Evolutionary conservation across 2,329 filamentous ascomycete species (phyloP), one percentile per base, ranked within the genome.

Genomic region (Trichoderma asperellum): DNA sequence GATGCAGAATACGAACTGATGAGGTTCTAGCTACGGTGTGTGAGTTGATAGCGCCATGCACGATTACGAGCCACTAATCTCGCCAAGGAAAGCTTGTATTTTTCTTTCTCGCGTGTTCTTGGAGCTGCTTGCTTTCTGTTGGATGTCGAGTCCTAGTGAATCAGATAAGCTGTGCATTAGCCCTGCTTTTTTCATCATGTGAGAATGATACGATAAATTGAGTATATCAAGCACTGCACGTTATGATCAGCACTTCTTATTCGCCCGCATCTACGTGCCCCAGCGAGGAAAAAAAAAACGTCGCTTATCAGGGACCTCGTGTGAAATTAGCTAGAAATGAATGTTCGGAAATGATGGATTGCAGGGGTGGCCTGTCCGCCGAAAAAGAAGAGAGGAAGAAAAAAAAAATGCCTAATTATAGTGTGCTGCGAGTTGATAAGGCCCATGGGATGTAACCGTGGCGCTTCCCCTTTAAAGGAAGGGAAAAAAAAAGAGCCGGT

Each of bases 341-440:
- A 49, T 55, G 18, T 7, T 52, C 35, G 62, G 61, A 64, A 64
- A 64, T 65, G 52, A 65, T 55, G 14, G 49, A 65, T 37, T 60
- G 40, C 52, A 65, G 27, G 52, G 35, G 62, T 49, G 47, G 24
- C 47, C 43, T 43, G 37, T 56, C 52, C 52, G 52, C 62, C 49
- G 10, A 52, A 64, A 40, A 64, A 55, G n/a, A 49, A 21, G n/a
- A 32, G 32, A 32, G 7, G 32, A 32, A 8, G 10, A 49, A 43
- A 43, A 43, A 43, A n/a, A n/a, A 43, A 18, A 43, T 16, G 16
- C 40, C 8, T 43, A n/a, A 43, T 43, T 43, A 43, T 43, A 43
- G 16, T 43, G 34, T 35, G 34, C 34, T 11, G 34, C 34, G 12
- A 40, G 37, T 40, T 49, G 47, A 43, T 49, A 49, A 49, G 47